A percentile compares a stretch with the other conserved stretches of the same genome.
Conservation (phyloP, 768 basidiomycete species). For the Panus rudis region DNA sequence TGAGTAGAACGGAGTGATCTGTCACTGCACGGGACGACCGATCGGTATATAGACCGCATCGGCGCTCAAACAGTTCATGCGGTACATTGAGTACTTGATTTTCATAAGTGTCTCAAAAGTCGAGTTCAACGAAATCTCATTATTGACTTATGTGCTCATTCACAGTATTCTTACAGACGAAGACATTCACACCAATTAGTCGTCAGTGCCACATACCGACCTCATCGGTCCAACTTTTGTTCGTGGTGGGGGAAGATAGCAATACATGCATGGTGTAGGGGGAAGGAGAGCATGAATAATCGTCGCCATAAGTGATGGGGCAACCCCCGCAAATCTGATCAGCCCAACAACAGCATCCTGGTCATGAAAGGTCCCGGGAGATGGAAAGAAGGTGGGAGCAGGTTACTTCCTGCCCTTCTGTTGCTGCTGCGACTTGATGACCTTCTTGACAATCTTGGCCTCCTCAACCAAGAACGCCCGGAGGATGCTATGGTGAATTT, state of each 20-base stretch:
- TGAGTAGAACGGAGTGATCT: too few species aligned
- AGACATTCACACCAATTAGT: too few species aligned
- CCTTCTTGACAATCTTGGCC: constrained; percentile 99
- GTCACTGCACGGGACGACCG: too few species aligned
- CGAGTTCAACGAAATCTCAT: too few species aligned
- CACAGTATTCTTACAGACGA: too few species aligned
- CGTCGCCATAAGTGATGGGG: constrained; percentile 12
- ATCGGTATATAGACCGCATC: too few species aligned
- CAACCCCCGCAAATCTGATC: background rate
- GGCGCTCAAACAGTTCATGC: too few species aligned
- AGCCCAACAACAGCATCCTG: background rate
- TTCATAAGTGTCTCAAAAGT: too few species aligned
- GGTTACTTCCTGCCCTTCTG: constrained; percentile 23
- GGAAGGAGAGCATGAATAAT: constrained; percentile 14
- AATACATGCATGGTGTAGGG: constrained; percentile 21
- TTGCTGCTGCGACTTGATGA: constrained; percentile 87
- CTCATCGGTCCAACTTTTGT: constrained; percentile 23
- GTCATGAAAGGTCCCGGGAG: background rate
- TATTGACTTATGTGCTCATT: too few species aligned
- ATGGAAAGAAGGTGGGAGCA: background rate
- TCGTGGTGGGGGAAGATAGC: constrained; percentile 13
- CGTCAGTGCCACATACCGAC: constrained; percentile 20
- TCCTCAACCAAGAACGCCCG: constrained; percentile 99
- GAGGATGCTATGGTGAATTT: constrained; percentile 64
- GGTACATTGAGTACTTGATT: too few species aligned